phyloP scores from a whole-genome alignment of 805 yeast species.

The Starmerella sirachaensis region DNA sequence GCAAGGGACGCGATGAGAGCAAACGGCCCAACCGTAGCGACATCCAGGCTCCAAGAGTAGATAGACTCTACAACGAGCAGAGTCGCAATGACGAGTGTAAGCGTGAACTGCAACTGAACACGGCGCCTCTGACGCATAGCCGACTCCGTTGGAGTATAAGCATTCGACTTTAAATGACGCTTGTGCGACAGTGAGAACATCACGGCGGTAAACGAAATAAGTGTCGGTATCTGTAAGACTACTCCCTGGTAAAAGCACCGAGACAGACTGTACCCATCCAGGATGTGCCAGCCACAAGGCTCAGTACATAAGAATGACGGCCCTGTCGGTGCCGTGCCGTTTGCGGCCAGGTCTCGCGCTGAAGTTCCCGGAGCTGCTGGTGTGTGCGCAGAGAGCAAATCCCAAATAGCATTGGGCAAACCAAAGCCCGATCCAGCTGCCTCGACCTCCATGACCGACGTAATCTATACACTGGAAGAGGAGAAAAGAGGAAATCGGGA shows the following conservation, averaged over 20 bases:
- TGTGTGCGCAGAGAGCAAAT: too few species aligned
- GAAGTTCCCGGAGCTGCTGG: too few species aligned
- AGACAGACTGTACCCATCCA: conserved; percentile 23
- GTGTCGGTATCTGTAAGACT: conserved; percentile 24
- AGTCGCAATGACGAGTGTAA: conserved; percentile 18
- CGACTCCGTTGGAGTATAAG: conserved; percentile 14
- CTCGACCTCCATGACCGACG: too few species aligned
- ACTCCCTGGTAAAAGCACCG: conserved; percentile 33
- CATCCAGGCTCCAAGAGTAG: conserved; percentile 19
- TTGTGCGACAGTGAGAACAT: conserved; percentile 19
- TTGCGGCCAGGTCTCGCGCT: too few species aligned
- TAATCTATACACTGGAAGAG: too few species aligned
- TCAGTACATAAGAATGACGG: conserved; percentile 13
- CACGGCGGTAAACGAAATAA: conserved; percentile 26
- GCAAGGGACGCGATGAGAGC: conserved; percentile 34
- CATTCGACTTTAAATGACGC: conserved; percentile 14
- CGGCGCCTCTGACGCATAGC: conserved; percentile 21
- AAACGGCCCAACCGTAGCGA: conserved; percentile 30
- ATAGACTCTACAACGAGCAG: conserved; percentile 12
- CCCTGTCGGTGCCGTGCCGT: background rate
- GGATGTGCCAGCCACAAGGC: conserved; percentile 14
- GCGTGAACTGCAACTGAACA: conserved; percentile 19
- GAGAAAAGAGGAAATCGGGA: too few species aligned
- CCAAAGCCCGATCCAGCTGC: too few species aligned
- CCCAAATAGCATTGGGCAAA: too few species aligned